Evolutionary conservation across 2,329 filamentous ascomycete species (phyloP).

Genomic region (Penicillium capsulatum): DNA sequence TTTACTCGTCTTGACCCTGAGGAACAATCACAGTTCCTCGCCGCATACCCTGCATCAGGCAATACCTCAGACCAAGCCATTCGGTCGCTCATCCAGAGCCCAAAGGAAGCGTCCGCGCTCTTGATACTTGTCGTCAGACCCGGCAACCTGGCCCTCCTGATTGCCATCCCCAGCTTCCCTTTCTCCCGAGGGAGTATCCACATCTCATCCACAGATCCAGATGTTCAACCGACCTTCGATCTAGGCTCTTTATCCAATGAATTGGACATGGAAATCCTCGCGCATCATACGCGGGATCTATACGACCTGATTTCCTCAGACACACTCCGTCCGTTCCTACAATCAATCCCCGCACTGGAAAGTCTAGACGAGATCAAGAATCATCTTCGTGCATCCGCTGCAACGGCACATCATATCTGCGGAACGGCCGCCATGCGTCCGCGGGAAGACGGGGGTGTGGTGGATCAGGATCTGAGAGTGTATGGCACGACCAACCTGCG

Average conservation of each 20-base stretch:
- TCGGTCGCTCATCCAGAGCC: constrained; percentile 8
- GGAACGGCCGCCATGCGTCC: constrained; percentile 30
- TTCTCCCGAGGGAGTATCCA: constrained; percentile 15
- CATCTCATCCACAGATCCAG: constrained; percentile 3
- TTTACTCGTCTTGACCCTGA: constrained; percentile 7
- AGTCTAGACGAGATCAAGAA: constrained; percentile 15
- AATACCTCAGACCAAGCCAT: not conserved
- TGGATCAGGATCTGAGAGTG: constrained; percentile 28
- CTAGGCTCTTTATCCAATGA: constrained; percentile 3
- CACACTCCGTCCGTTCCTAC: constrained; percentile 5
- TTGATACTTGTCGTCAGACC: constrained; percentile 4
- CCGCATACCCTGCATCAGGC: not conserved
- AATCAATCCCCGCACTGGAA: not conserved
- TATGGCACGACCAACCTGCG: constrained; percentile 34
- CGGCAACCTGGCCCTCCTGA: constrained; percentile 3
- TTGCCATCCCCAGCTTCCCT: constrained; percentile 11
- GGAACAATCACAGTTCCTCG: constrained; percentile 6
- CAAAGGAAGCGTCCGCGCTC: constrained; percentile 9
- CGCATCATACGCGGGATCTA: constrained; percentile 9
- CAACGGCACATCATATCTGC: constrained; percentile 12
- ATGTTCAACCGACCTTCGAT: constrained; percentile 7
- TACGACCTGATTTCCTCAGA: not conserved
- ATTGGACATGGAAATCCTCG: constrained; percentile 16
- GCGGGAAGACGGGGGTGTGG: constrained; percentile 28
- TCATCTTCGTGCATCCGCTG: constrained; percentile 3